A percentile compares a stretch with the other conserved stretches of the same genome.
Conservation (phyloP, 23 red algal genomes). For the Chondrus crispus region DNA sequence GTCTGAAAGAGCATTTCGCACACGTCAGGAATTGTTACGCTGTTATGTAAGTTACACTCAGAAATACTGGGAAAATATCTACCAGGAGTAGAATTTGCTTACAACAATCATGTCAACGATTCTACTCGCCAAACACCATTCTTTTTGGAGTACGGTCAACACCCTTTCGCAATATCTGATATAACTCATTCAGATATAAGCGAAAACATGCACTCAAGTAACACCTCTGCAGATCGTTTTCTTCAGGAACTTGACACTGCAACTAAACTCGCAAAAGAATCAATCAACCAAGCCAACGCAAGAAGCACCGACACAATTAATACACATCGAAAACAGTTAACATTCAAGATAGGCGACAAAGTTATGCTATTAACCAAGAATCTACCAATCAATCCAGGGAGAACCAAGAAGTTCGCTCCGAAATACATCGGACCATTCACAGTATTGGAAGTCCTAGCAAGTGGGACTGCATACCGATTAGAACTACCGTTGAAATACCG, state of each 20-base stretch:
- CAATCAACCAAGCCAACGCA: background rate
- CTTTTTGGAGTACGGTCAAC: slow-evolving; percentile 2
- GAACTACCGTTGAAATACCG: background rate
- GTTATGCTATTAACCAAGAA: background rate
- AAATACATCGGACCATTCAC: background rate
- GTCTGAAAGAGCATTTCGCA: background rate
- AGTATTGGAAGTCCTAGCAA: background rate
- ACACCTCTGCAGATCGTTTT: background rate
- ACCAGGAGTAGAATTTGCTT: slow-evolving; percentile 8
- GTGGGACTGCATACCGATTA: background rate
- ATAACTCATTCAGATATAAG: background rate
- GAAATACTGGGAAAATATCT: slow-evolving; percentile 10
- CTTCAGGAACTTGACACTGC: background rate
- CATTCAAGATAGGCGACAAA: background rate
- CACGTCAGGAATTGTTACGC: background rate
- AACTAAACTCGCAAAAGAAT: background rate
- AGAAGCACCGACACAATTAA: background rate
- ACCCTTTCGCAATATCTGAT: background rate
- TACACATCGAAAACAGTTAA: background rate
- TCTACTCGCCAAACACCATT: slow-evolving; percentile 15
- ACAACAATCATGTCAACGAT: background rate
- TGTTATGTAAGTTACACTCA: slow-evolving; percentile 4
- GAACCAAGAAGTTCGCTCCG: background rate
- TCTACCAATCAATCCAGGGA: background rate
- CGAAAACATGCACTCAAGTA: background rate